A percentile compares a stretch with the other conserved stretches of the same genome.
Evolutionary conservation across 805 yeast species (phyloP).

Genomic region (Lipomyces sp.): DNA sequence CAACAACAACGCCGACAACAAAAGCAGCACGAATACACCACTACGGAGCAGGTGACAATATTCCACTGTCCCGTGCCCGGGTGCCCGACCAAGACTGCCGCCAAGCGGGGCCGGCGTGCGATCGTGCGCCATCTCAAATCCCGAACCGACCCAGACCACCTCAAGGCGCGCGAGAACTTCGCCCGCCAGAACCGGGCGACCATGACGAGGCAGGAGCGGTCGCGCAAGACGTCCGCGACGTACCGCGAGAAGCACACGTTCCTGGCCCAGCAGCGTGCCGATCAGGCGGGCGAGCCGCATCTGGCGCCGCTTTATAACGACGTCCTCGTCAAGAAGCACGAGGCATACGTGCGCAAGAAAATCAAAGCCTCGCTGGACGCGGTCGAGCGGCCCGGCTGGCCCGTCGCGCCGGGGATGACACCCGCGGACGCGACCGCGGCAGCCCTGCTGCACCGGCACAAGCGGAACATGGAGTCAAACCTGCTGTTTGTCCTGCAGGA

Average conservation of each 20-base stretch:
- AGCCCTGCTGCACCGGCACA: not conserved
- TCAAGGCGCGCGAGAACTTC: conserved; percentile 11
- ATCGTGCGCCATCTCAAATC: conserved; percentile 21
- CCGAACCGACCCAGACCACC: conserved; percentile 13
- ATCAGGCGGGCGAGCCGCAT: conserved; percentile 19
- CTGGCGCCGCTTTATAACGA: conserved; percentile 26
- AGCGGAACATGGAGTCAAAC: conserved; percentile 16
- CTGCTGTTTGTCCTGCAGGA: conserved; percentile 25
- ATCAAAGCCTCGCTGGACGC: conserved; percentile 17
- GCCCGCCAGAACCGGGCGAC: conserved; percentile 4
- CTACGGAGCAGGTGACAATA: conserved; percentile 24
- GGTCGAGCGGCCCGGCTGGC: conserved; percentile 18
- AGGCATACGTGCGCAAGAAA: conserved; percentile 27
- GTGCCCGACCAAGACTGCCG: conserved; percentile 22
- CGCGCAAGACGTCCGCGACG: conserved; percentile 27
- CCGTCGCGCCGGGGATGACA: conserved; percentile 11
- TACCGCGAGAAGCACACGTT: conserved; percentile 22
- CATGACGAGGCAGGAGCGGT: conserved; percentile 28
- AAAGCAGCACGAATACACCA: not conserved
- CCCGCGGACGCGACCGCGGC: conserved; percentile 1
- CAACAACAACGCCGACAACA: not conserved
- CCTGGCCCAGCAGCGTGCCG: conserved; percentile 16
- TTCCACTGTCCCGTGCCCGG: conserved; percentile 25
- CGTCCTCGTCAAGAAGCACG: conserved; percentile 26
- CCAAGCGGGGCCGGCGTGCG: conserved; percentile 28